Evolutionary conservation across 257 asterid genomes (phyloP).

Genomic region (Anisodus tanguticus): DNA sequence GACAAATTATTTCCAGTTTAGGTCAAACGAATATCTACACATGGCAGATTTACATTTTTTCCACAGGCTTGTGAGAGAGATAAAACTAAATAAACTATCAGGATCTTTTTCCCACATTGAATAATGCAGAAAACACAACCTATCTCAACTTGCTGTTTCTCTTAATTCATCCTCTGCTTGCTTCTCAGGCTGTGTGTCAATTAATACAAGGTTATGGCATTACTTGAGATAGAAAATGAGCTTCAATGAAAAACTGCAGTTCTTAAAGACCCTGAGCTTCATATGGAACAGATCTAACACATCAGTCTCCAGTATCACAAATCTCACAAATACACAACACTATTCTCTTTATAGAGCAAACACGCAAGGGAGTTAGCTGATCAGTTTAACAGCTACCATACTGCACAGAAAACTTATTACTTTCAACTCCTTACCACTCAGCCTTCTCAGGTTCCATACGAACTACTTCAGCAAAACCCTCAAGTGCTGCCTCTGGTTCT

Average conservation of each 20-base stretch:
- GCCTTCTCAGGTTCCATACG: conserved; percentile 96
- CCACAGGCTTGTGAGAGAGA: not conserved
- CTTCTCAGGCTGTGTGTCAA: not conserved
- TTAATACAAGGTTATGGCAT: not conserved
- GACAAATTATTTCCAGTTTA: not conserved
- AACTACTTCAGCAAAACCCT: conserved; percentile 90
- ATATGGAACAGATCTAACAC: not conserved
- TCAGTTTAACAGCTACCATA: not conserved
- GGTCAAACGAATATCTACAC: not conserved
- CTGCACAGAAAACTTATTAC: not conserved
- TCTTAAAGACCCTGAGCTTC: conserved; percentile 1
- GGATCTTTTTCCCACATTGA: not conserved
- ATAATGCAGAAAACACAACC: not conserved
- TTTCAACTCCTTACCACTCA: conserved; percentile 64
- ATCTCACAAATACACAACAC: conserved; percentile 9
- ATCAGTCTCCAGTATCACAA: not conserved
- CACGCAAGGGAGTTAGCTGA: not conserved
- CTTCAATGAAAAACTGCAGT: not conserved
- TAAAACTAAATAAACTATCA: not conserved
- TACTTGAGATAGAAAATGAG: not conserved
- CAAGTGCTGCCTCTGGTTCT: conserved; percentile 93
- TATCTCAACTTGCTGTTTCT: conserved; percentile 5
- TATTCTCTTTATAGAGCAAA: conserved; percentile 20
- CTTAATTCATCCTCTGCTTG: not conserved
- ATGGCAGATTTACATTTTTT: not conserved